phyloP scores from a whole-genome alignment of 2,329 filamentous ascomycete species.

The Alternaria alternata region DNA sequence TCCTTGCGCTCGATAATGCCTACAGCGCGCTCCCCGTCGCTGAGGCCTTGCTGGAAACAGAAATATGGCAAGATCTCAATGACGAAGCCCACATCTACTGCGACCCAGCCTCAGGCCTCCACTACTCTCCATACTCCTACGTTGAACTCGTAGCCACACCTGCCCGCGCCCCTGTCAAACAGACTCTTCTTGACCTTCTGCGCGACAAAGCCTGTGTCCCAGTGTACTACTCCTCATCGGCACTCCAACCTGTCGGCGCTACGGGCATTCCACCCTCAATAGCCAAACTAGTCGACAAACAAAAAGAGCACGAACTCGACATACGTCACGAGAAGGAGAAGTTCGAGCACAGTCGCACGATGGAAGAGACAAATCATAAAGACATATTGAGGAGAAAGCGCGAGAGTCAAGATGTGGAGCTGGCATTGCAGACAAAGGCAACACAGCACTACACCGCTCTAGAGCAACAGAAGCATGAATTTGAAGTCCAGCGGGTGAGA shows the following conservation, averaged over 20 bases:
- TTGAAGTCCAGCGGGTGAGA: conserved; percentile 42
- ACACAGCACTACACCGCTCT: conserved; percentile 32
- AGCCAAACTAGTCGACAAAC: conserved; percentile 39
- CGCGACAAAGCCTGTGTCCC: conserved; percentile 45
- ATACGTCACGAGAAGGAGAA: conserved; percentile 39
- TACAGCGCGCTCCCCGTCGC: conserved; percentile 64
- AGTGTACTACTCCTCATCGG: conserved; percentile 45
- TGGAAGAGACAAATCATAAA: conserved; percentile 41
- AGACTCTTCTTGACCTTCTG: conserved; percentile 39
- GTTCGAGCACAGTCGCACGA: conserved; percentile 37
- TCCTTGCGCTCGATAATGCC: conserved; percentile 67
- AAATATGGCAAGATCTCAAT: conserved; percentile 72
- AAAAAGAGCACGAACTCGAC: conserved; percentile 42
- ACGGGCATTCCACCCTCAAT: conserved; percentile 43
- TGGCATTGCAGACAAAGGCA: conserved; percentile 28
- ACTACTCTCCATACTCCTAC: conserved; percentile 73
- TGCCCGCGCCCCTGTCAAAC: conserved; percentile 27
- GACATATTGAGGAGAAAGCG: conserved; percentile 38
- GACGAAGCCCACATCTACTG: conserved; percentile 60
- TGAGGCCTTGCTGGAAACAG: conserved; percentile 67
- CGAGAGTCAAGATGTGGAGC: conserved; percentile 38
- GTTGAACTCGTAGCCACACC: conserved; percentile 49
- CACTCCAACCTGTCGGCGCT: conserved; percentile 49
- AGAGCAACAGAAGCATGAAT: conserved; percentile 43
- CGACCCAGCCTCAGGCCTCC: conserved; percentile 57